Evolutionary conservation across 164 flowering plant genomes (phyloP), one percentile per base, ranked within the genome.

Genomic region (Annona squamosa): DNA sequence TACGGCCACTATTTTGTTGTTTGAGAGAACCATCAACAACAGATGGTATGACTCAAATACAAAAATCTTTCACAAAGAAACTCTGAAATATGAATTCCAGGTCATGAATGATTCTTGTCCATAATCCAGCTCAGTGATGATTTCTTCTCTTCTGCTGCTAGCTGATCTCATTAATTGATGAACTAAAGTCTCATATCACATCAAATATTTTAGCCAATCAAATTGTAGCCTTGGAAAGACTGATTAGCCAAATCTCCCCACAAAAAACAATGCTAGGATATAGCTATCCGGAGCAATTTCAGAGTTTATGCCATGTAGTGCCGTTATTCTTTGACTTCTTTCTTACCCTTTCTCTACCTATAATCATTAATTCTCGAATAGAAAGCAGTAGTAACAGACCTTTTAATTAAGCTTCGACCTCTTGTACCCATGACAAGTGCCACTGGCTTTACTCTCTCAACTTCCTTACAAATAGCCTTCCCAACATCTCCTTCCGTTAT

Each of bases 391-490:
- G 19, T 46, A 57, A 61, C 46, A 52, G 59, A 90, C 98, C 97
- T 89, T 79, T 87, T 84, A 17, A 92, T 76, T 47, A 88, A 66
- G 81, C 94, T 68, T 76, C 97, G 81, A 75, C 99, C 98, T 80
- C 97, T 84, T 69, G 94, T 90, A 46, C 98, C 98, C 89, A 95
- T 78, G n/a, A 95, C 86, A 4, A 95, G 86, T 68, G 97, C 93
- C 62, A 87, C 98, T 13, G 97, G 99, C 79, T 77, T 91, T 57
- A 95, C 5, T 78, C 86, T 87, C 46, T 89, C 90, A 62, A 92
- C 99, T 81, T 88, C 95, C 79, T 81, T 89, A 85, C 97, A 95
- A 59, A 95, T 89, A 19, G 83, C 91, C 79, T 93, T 91, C 0
- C 92, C 98, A 2, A 90, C 75, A 76, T 95, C 99, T 48, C 98